These are phyloP conservation scores for Condylostoma magnum DNA, from an alignment of 169 alveolate genomes.

Conservation along the genomic window DNA sequence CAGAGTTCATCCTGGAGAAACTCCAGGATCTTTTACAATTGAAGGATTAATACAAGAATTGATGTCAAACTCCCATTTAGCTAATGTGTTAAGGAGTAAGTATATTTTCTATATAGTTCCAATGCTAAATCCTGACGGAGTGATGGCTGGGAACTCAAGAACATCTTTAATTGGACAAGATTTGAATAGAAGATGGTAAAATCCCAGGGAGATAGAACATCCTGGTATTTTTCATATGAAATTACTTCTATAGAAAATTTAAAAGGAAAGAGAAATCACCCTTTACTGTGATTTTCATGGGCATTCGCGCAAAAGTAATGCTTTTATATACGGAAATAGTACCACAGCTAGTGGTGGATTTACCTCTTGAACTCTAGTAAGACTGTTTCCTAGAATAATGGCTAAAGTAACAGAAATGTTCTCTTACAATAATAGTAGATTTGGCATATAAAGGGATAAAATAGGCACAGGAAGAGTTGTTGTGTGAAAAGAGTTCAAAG, in stretches of 20 bases:
- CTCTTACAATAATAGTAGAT: constrained; percentile 35
- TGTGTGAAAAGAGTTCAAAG: constrained; percentile 47
- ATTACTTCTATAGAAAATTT: constrained; percentile 29
- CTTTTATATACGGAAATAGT: constrained; percentile 69
- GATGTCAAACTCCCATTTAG: constrained; percentile 37
- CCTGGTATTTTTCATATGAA: constrained; percentile 51
- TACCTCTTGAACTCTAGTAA: constrained; percentile 33
- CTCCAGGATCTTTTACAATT: constrained; percentile 79
- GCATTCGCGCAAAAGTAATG: constrained; percentile 54
- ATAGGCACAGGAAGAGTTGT: constrained; percentile 36
- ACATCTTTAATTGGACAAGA: constrained; percentile 59
- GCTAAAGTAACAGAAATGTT: constrained; percentile 26
- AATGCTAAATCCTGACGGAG: constrained; percentile 76
- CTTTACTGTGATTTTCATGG: constrained; percentile 74
- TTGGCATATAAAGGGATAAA: constrained; percentile 27
- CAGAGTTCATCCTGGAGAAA: constrained; percentile 89
- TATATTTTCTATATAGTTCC: constrained; percentile 63
- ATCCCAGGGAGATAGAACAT: constrained; percentile 51
- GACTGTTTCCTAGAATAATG: constrained; percentile 32
- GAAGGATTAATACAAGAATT: constrained; percentile 74
- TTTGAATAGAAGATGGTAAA: constrained; percentile 63
- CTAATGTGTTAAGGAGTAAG: constrained; percentile 30
- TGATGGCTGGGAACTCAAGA: constrained; percentile 57
- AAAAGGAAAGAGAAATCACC: constrained; percentile 34
- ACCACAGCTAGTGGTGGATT: constrained; percentile 41